Conservation (phyloP, 306 rosid genomes). For the Inga leiocalycina region DNA sequence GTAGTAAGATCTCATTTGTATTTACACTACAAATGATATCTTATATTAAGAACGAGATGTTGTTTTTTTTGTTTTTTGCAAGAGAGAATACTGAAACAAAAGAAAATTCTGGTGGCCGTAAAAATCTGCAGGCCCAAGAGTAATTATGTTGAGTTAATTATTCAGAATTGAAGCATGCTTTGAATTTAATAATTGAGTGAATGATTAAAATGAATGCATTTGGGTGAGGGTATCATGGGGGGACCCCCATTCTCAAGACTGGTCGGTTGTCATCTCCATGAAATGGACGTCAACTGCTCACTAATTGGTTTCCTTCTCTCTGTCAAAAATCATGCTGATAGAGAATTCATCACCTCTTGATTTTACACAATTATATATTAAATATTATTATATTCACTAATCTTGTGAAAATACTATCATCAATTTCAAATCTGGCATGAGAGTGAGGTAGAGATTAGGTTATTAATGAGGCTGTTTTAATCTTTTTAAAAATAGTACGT, state of each 20-base stretch:
- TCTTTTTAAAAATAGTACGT: not conserved
- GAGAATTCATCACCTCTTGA: slow-evolving; percentile 34
- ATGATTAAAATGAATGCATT: slow-evolving; percentile 10
- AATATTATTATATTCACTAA: not conserved
- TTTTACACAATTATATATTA: not conserved
- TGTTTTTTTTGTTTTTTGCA: not conserved
- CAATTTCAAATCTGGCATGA: not conserved
- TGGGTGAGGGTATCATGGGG: slow-evolving; percentile 29
- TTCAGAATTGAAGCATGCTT: not conserved
- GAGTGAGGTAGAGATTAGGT: not conserved
- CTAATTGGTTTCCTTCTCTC: slow-evolving; percentile 36
- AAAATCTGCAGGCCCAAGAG: not conserved
- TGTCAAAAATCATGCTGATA: slow-evolving; percentile 49
- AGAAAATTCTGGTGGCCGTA: not conserved
- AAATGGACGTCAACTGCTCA: slow-evolving; percentile 41
- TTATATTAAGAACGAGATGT: not conserved
- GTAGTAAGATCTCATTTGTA: too few relatives aligned
- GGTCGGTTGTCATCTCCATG: slow-evolving; percentile 62
- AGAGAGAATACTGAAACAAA: not conserved
- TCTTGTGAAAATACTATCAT: not conserved
- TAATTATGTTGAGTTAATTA: not conserved
- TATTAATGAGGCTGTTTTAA: not conserved
- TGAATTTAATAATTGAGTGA: not conserved
- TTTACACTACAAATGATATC: too few relatives aligned
- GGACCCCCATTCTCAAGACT: slow-evolving; percentile 39